Evolutionary conservation across 2,329 filamentous ascomycete species (phyloP).

Genomic region (Coccinonectria pachysandricola): DNA sequence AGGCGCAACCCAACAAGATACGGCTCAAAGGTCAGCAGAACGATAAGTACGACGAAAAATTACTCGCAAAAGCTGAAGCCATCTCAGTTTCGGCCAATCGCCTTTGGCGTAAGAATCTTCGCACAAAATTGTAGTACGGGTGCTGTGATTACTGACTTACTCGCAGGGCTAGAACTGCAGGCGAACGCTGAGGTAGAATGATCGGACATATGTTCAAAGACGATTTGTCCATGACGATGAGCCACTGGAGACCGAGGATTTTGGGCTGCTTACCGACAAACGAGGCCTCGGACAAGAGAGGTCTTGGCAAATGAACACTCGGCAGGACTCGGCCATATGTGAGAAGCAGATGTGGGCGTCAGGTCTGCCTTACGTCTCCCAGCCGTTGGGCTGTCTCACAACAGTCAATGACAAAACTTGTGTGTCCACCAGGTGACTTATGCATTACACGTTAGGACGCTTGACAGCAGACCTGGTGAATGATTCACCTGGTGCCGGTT

Average conservation of each 20-base stretch:
- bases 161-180: slow-evolving; percentile 39
- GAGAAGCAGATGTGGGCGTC: too few relatives aligned
- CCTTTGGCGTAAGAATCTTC: slow-evolving; percentile 60
- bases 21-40: slow-evolving; percentile 44
- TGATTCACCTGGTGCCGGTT: too few relatives aligned
- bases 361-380: too few relatives aligned
- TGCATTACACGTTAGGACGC: too few relatives aligned
- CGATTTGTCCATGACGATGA: too few relatives aligned
- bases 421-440: too few relatives aligned
- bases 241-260: too few relatives aligned
- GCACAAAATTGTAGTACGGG: slow-evolving; percentile 23
- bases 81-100: slow-evolving; percentile 60
- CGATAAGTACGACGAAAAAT: slow-evolving; percentile 51
- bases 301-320: neutral
- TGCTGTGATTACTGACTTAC: slow-evolving; percentile 6
- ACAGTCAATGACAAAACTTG: too few relatives aligned
- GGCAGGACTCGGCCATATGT: slow-evolving; percentile 1
- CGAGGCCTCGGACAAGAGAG: too few relatives aligned
- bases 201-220: slow-evolving; percentile 1
- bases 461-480: too few relatives aligned
- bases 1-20: slow-evolving; percentile 59
- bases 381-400: too few relatives aligned
- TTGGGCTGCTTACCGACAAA: too few relatives aligned
- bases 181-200: slow-evolving; percentile 37
- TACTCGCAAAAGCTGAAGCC: slow-evolving; percentile 54